phyloP scores from a whole-genome alignment of 495 filamentous ascomycete genomes.

The Friedmanniomyces simplex region DNA sequence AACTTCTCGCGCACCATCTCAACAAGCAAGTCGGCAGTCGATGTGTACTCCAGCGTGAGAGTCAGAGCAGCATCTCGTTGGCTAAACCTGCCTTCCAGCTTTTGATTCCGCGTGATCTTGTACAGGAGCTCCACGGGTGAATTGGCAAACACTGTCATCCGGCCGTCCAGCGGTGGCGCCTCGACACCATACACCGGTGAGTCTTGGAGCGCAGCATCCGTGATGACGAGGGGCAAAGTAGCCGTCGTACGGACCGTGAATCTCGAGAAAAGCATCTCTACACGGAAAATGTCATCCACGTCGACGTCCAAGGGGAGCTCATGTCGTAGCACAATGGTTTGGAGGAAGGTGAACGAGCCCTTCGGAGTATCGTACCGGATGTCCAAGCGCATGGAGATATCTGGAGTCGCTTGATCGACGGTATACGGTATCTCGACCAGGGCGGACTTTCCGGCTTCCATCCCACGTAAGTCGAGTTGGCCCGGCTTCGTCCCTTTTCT shows the following conservation, averaged over 20 bases:
- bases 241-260: slow-evolving; percentile 79
- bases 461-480: slow-evolving; percentile 49
- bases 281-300: slow-evolving; percentile 91
- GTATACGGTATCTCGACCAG: slow-evolving; percentile 70
- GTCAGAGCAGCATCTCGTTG: slow-evolving; percentile 40
- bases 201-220: slow-evolving; percentile 56
- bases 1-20: slow-evolving; percentile 38
- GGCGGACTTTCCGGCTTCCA: slow-evolving; percentile 41
- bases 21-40: slow-evolving; percentile 55
- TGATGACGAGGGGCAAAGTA: slow-evolving; percentile 60
- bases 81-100: slow-evolving; percentile 3
- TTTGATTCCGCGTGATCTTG: slow-evolving; percentile 45
- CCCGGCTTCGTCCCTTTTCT: slow-evolving; percentile 31
- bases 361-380: slow-evolving; percentile 64
- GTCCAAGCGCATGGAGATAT: slow-evolving; percentile 66
- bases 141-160: slow-evolving; percentile 61
- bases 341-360: slow-evolving; percentile 61
- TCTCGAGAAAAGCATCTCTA: slow-evolving; percentile 66
- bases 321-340: slow-evolving; percentile 53
- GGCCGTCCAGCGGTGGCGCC: slow-evolving; percentile 39
- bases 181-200: slow-evolving; percentile 60
- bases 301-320: slow-evolving; percentile 82
- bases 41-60: slow-evolving; percentile 66
- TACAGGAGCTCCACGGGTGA: slow-evolving; percentile 78
- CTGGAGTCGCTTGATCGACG: slow-evolving; percentile 63